Evolutionary conservation across 331 rosid genomes (phyloP).

Genomic region (Erythrophleum ivorense): DNA sequence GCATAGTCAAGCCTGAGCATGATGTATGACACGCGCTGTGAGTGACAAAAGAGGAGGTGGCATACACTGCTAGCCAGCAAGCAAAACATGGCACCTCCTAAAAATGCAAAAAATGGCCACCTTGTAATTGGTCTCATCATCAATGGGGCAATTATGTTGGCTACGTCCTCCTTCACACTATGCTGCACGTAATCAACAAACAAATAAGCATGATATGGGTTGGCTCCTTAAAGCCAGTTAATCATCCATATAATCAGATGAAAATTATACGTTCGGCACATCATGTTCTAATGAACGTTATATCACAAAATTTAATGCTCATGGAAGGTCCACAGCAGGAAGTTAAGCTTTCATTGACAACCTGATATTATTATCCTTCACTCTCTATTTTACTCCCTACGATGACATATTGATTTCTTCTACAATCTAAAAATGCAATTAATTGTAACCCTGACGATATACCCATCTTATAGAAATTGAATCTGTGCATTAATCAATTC

Average conservation of each 20-base stretch:
- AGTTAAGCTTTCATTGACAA: neutral
- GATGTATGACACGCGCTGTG: slow-evolving; percentile 80
- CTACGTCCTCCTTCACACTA: slow-evolving; percentile 76
- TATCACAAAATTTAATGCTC: neutral
- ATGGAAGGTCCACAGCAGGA: neutral
- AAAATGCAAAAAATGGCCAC: slow-evolving; percentile 95
- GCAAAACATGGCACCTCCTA: slow-evolving; percentile 99
- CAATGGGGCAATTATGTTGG: slow-evolving; percentile 77
- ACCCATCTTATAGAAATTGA: neutral
- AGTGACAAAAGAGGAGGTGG: slow-evolving; percentile 95
- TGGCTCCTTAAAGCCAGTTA: slow-evolving; percentile 34
- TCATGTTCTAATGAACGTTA: neutral
- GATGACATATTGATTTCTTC: neutral
- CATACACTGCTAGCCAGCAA: slow-evolving; percentile 92
- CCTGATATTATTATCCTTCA: neutral
- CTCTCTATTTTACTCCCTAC: neutral
- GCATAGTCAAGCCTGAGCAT: slow-evolving; percentile 98
- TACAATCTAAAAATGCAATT: neutral
- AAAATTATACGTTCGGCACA: neutral
- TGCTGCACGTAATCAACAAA: slow-evolving; percentile 60
- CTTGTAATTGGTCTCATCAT: slow-evolving; percentile 87
- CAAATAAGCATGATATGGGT: slow-evolving; percentile 36
- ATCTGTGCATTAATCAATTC: neutral
- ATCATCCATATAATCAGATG: slow-evolving; percentile 25
- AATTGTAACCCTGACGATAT: neutral